These are phyloP conservation scores for Lichtheimia ornata DNA, from an alignment of 371 early-diverging fungal genomes.

Conservation along the genomic window DNA sequence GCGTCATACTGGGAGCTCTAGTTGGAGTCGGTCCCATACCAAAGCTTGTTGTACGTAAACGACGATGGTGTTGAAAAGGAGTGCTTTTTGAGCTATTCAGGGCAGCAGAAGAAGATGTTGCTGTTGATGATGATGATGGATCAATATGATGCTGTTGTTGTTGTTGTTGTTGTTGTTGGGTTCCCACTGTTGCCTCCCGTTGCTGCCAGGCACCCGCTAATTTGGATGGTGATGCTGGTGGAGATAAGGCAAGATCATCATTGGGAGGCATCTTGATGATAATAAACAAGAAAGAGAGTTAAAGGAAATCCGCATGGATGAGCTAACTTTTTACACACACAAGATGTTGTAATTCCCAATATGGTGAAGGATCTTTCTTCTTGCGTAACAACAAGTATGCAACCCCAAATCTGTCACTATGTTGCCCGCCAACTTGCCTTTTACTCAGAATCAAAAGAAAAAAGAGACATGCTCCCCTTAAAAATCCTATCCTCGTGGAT, in stretches of 20 bases:
- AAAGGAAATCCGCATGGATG: neutral
- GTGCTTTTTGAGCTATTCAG: constrained; percentile 37
- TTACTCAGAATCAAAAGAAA: neutral
- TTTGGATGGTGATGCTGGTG: constrained; percentile 25
- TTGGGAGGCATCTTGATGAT: constrained; percentile 2
- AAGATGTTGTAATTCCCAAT: constrained; percentile 12
- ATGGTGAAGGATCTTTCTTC: constrained; percentile 13
- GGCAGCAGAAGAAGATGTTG: neutral
- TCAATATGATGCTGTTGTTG: neutral
- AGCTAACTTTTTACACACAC: constrained; percentile 8
- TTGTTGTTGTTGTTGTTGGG: neutral
- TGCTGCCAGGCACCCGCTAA: constrained; percentile 38
- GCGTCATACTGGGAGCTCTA: constrained; percentile 40
- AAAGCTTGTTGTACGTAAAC: constrained; percentile 23
- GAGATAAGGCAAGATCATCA: neutral
- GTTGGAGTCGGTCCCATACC: constrained; percentile 34
- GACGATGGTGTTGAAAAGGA: constrained; percentile 31
- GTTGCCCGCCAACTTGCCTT: neutral
- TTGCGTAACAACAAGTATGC: constrained; percentile 15
- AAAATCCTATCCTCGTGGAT: no score
- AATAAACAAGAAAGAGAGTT: constrained; percentile 1
- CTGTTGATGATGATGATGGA: constrained; percentile 6
- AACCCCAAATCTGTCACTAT: neutral
- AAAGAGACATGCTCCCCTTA: no score
- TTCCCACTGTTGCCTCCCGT: constrained; percentile 17